phyloP scores from a whole-genome alignment of 257 asterid genomes.

The Eucommia ulmoides region DNA sequence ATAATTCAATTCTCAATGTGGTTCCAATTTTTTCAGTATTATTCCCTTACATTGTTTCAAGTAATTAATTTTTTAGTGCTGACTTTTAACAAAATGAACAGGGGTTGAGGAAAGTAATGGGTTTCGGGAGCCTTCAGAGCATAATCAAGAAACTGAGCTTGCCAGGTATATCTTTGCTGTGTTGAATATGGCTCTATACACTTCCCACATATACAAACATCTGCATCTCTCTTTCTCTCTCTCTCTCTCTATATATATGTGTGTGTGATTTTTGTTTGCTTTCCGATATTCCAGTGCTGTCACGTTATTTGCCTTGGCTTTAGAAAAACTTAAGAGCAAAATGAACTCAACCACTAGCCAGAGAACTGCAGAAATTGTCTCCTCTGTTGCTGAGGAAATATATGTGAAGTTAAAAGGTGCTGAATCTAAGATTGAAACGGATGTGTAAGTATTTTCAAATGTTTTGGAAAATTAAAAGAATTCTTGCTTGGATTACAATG shows the following conservation, averaged over 20 bases:
- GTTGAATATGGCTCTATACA: slow-evolving; percentile 6
- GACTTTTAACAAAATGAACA: slow-evolving; percentile 18
- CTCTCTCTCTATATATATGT: slow-evolving; percentile 6
- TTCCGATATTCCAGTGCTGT: slow-evolving; percentile 47
- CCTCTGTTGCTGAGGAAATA: slow-evolving; percentile 53
- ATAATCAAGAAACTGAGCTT: slow-evolving; percentile 42
- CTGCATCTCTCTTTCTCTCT: slow-evolving; percentile 1
- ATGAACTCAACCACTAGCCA: slow-evolving; percentile 45
- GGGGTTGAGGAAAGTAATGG: slow-evolving; percentile 32
- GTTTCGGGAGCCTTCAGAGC: slow-evolving; percentile 31
- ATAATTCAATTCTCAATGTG: slow-evolving; percentile 9
- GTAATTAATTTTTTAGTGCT: slow-evolving; percentile 13
- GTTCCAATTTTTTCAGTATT: slow-evolving; percentile 8
- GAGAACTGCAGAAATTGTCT: slow-evolving; percentile 66
- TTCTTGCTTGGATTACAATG: slow-evolving; percentile 15
- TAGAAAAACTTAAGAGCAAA: slow-evolving; percentile 57
- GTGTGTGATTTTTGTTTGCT: too few species aligned
- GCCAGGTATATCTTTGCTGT: slow-evolving; percentile 45
- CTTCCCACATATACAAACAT: slow-evolving; percentile 3
- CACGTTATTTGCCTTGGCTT: slow-evolving; percentile 47
- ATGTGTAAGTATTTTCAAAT: slow-evolving; percentile 38
- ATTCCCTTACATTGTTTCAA: slow-evolving; percentile 5
- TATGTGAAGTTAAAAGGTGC: slow-evolving; percentile 43
- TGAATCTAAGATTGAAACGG: slow-evolving; percentile 64
- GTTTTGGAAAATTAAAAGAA: slow-evolving; percentile 8